Base-by-base conservation (phyloP, 73 alveolate species). In the Uronychia binucleata region DNA sequence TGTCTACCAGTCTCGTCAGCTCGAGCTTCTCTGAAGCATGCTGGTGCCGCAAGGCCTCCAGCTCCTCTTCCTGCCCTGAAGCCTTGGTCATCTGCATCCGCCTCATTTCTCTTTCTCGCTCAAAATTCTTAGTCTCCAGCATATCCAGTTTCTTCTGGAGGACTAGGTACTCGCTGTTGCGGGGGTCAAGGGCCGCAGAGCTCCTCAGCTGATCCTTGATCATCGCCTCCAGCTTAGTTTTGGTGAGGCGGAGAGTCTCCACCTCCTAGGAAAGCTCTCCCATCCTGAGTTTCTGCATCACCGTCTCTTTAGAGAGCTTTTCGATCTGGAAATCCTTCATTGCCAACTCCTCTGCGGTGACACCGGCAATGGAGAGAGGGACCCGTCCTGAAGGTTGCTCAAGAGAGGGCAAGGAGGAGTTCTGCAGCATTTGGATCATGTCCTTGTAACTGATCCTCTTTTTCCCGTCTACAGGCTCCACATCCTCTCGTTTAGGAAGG, bases 71-170 rank as follows among this genome's bases (percentile, higher is more conserved):
- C 30, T 27, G 29, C n/a, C 30, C 59, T n/a, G 30, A 26, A 0
- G 86, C 27, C 30, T 33, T 27, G 0, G 57, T 25, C 57, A 0
- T 79, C 31, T 33, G 25, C 80, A 27, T 31, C 19, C 28, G 46
- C 0, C 0, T 79, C 86, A 79, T 0, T 1, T 79, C 86, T n/a
- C 27, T 75, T 33, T 79, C 86, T 33, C 86, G 14, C n/a, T 77
- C 32, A 28, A 33, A 79, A 1, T 79, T 75, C 0, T 28, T 33
- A n/a, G 46, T 77, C 34, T 79, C 86, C 59, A 79, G 8, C 30
- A 26, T 35, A 26, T 79, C 86, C n/a, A 79, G 14, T 79, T 79
- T 79, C 29, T 77, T 31, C 34, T 79, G 86, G 25, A 79, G 81
- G 0, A n/a, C 31, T 13, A 79, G 34, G 34, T 19, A 79, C 1